Conservation (phyloP, 192 early-diverging fungal species). For the Irineochytrium annulatum region DNA sequence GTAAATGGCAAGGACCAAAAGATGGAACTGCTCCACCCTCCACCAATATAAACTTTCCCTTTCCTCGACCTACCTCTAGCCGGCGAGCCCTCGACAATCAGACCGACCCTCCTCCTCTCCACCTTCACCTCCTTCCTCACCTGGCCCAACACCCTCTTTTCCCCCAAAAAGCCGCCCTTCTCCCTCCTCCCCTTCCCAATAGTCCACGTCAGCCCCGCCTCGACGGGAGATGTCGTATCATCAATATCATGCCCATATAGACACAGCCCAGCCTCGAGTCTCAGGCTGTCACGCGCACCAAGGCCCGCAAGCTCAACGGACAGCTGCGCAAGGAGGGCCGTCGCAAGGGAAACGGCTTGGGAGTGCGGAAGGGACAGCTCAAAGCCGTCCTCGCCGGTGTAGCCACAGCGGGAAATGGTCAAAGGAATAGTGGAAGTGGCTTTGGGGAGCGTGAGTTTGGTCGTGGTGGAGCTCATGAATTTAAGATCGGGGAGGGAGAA, state of each 20-base stretch:
- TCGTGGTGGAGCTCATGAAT: too few species aligned
- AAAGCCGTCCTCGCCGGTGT: constrained; percentile 99
- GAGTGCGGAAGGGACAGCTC: constrained; percentile 51
- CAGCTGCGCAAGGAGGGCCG: constrained; percentile 47
- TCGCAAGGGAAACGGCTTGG: neutral
- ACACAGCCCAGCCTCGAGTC: constrained; percentile 95
- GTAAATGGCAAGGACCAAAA: constrained; percentile 1
- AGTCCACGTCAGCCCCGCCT: constrained; percentile 92
- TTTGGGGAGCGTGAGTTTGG: too few species aligned
- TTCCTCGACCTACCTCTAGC: constrained; percentile 55
- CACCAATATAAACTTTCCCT: too few species aligned
- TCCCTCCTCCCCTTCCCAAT: constrained; percentile 85
- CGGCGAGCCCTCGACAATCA: constrained; percentile 89
- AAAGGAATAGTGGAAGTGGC: too few species aligned
- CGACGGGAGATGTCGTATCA: constrained; percentile 87
- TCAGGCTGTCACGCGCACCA: constrained; percentile 89
- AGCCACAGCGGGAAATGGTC: constrained; percentile 92
- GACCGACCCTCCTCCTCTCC: constrained; percentile 76
- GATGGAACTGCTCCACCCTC: too few species aligned
- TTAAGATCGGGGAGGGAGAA: constrained; percentile 67
- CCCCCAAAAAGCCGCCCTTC: constrained; percentile 91
- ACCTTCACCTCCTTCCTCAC: constrained; percentile 65
- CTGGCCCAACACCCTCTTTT: constrained; percentile 78
- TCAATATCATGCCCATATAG: constrained; percentile 95
- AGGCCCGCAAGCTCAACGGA: constrained; percentile 92